Conservation (phyloP, 768 basidiomycete species). For the Lactarius hatsudake region DNA sequence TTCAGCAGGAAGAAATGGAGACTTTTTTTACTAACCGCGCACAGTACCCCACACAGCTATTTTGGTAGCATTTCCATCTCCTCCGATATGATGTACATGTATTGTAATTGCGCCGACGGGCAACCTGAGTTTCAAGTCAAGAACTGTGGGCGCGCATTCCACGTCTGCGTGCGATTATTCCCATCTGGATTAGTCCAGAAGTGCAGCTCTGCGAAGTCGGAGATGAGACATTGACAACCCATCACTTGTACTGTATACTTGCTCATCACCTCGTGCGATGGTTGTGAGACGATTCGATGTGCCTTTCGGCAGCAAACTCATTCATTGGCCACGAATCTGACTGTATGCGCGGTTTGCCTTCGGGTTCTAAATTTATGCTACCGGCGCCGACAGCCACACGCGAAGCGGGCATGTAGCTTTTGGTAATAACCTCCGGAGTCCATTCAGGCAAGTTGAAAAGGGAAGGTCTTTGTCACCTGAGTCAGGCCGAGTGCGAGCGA, state of each 20-base stretch:
- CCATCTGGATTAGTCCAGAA: not conserved
- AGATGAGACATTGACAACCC: not conserved
- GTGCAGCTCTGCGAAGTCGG: not conserved
- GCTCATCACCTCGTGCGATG: not conserved
- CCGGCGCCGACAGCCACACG: not conserved
- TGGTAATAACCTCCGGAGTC: not conserved
- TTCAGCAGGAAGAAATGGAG: not conserved
- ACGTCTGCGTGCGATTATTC: not conserved
- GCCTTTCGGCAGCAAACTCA: not conserved
- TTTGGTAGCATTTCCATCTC: not conserved
- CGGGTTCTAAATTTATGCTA: not conserved
- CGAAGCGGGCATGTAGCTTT: not conserved
- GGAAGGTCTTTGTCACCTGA: not conserved
- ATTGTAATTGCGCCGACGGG: not conserved
- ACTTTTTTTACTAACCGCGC: not conserved
- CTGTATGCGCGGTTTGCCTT: not conserved
- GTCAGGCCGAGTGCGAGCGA: not conserved
- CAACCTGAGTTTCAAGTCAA: not conserved
- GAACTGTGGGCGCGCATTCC: not conserved
- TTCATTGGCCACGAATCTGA: not conserved
- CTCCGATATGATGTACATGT: not conserved
- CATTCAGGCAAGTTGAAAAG: not conserved
- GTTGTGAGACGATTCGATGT: not conserved
- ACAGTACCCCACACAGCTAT: not conserved
- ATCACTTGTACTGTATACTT: not conserved